Base-by-base conservation (phyloP, 208 protist genomes). In the Leptomonas seymouri region DNA sequence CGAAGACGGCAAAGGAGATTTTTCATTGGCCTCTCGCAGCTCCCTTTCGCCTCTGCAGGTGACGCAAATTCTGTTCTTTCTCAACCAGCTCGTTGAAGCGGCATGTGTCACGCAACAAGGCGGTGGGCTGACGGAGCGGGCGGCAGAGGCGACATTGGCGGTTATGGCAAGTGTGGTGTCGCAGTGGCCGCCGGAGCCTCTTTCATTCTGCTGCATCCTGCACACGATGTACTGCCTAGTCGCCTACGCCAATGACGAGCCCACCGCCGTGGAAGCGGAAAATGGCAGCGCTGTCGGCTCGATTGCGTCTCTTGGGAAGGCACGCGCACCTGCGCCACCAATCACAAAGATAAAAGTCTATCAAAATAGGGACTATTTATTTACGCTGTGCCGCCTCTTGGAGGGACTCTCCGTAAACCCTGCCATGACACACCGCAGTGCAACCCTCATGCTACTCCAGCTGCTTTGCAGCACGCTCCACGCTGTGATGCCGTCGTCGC, bases 381-480 rank as follows among this genome's bases (percentile, higher is more conserved):
- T 72, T 18, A 44, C 78, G 20, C 61, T 88, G 50, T 82, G 75
- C 58, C 75, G 72, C 56, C 59, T 81, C 14, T 31, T 85, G 21
- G 83, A 88, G 56, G 53, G 62, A 11, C 51, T 82, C 34, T 36
- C 28, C 7, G 20, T 57, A 8, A 28, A 21, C 34, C 25, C 46
- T 12, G 51, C 30, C 2, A 50, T 30, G 16, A 36, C 75, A 36
- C 63, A 67, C 16, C 71, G 77, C 60, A 64, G 42, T 39, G 39
- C 61, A 9, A 16, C 70, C 4, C 55, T 76, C 2, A 25, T 76
- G 12, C 51, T 66, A 44, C 69, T 66, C 27, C 67, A 56, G 51
- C 51, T 58, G 34, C 69, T 55, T 55, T 76, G 54, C 34, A 51
- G 34, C 58, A 62, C 25, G 4, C 50, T 82, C 5, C 34, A 72